Evolutionary conservation across 257 asterid species (phyloP), one percentile per base, ranked within the genome.

Genomic region (Coffea canephora): DNA sequence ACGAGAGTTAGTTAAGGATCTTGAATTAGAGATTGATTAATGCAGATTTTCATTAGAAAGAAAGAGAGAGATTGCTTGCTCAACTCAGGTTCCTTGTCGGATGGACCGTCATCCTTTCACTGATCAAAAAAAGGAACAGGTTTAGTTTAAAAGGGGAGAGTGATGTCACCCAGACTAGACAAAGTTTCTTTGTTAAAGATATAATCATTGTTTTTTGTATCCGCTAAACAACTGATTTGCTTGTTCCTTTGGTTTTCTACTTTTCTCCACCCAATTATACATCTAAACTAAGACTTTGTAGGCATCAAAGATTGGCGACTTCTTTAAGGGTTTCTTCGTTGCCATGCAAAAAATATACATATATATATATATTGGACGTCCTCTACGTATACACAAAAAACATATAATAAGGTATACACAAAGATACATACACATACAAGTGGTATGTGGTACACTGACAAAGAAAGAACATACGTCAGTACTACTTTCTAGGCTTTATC

Each of bases 201-300:
- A 6, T 74, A 83, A 61, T 82, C 62, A 80, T 72, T 83, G 82
- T 80, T 85, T 71, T 83, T 77, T 61, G 77, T 83, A 78, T 84
- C 85, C 78, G 86, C 85, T 88, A 86, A 88, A 86, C 89, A 87
- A 83, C 88, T 86, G 81, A 82, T 84, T 91, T 87, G 93, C 94
- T 90, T 90, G 91, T 71, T 84, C 68, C 11, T 25, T 82, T 91
- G 90, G 96, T 88, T 90, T 90, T 89, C 89, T 80, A 85, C 87
- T 86, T 84, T 3, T 73, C 52, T 27, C 52, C 65, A 50, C 46
- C 65, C 77, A 80, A 75, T 65, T 41, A 25, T 85, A 21, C 80
- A 52, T 83, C 90, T 83, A 76, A 78, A 82, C 72, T 81, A 78
- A 43, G 41, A 83, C 87, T 76, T 85, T 83, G 34, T 61, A 61